These are phyloP conservation scores for Cinnamomum micranthum DNA, from an alignment of 164 flowering plant species.

Conservation along the genomic window DNA sequence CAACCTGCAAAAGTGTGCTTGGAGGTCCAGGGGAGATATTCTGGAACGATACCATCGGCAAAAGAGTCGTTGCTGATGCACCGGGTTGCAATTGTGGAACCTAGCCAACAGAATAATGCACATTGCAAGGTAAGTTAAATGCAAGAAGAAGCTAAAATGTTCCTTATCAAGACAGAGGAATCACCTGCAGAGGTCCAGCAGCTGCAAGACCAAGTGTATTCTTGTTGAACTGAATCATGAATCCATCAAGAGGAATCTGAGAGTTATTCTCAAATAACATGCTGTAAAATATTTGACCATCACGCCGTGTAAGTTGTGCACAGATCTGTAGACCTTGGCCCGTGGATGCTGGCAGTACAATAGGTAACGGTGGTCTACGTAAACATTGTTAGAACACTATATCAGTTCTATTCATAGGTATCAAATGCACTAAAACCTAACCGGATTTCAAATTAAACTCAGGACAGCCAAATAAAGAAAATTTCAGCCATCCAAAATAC, in stretches of 20 bases:
- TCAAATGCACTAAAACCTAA: background rate
- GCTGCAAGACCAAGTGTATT: slow-evolving; percentile 94
- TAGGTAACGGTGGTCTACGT: slow-evolving; percentile 84
- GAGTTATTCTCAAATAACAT: slow-evolving; percentile 84
- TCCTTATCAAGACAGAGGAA: background rate
- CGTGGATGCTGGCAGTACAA: slow-evolving; percentile 68
- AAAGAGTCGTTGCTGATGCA: slow-evolving; percentile 64
- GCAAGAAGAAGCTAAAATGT: background rate
- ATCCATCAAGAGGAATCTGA: slow-evolving; percentile 76
- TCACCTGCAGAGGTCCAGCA: slow-evolving; percentile 84
- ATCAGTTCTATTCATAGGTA: background rate
- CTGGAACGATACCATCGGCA: slow-evolving; percentile 88
- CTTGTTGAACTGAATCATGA: slow-evolving; percentile 99
- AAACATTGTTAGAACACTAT: background rate
- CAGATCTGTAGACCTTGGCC: slow-evolving; percentile 95
- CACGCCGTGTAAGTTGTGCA: slow-evolving; percentile 69
- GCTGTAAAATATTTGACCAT: slow-evolving; percentile 90
- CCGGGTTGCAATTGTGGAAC: slow-evolving; percentile 88
- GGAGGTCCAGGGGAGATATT: slow-evolving; percentile 83
- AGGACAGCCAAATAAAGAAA: background rate
- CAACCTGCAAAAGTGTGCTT: slow-evolving; percentile 83
- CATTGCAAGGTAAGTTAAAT: background rate
- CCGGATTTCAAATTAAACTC: background rate
- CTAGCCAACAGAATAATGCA: slow-evolving; percentile 29
- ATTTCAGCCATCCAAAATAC: slow-evolving; percentile 15